Base-by-base conservation (phyloP, 2,329 filamentous ascomycete species). In the Sporothrix schenckii region DNA sequence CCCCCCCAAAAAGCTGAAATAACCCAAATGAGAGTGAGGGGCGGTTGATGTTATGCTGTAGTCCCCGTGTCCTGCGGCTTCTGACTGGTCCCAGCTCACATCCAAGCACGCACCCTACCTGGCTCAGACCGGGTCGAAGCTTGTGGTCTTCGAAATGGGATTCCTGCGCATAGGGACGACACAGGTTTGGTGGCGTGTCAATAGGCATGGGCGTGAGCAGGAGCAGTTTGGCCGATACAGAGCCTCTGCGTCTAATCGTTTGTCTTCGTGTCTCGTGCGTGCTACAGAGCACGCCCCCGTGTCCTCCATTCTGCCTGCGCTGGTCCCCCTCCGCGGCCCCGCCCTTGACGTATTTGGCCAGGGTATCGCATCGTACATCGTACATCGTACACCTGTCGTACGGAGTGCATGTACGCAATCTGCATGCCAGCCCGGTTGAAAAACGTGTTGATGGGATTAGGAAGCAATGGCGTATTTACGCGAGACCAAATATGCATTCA, bases 91-190 rank as follows among this genome's bases (percentile, higher is more conserved):
- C 49, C 65, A 44, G 41, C 41, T 13, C 41, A 13, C 41, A 13
- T 44, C 14, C 14, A 56, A 21, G 27, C 65, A 47, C 49, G n/a
- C 65, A 56, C 50, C 13, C 16, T 54, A 34, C 65, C n/a, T 58
- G 19, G 24, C 52, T 41, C 34, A 34, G 14, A 39, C 67, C 41
- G 44, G 54, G 54, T 41, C 27, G 56, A 63, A 53, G 56, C 68
- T 69, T 63, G 56, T 24, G 47, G 67, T 56, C 67, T 47, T 56
- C 44, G 56, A 69, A 52, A 49, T 39, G 19, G 14, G 47, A 52
- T 34, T n/a, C 68, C 58, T 49, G 58, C 50, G 58, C 56, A 19
- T 53, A 69, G 53, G 54, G 39, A 52, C 65, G 65, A 67, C n/a
- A 30, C 65, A 66, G 54, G 54, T 69, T 27, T 69, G 53, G 66